These are phyloP conservation scores for Cercophora samala DNA, from an alignment of 495 filamentous ascomycete species.

Conservation along the genomic window DNA sequence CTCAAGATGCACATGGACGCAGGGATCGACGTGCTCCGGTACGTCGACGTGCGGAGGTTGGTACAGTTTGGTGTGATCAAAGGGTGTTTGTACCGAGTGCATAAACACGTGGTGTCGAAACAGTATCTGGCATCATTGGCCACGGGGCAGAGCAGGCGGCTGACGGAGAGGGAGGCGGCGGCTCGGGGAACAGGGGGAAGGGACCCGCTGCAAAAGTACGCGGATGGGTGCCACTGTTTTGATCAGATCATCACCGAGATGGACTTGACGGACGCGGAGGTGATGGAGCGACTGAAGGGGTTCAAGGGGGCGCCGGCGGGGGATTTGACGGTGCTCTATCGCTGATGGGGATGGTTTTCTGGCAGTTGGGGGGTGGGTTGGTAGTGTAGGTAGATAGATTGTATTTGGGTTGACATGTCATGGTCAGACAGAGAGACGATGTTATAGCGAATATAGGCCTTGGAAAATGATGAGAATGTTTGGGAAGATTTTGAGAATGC, in stretches of 20 bases:
- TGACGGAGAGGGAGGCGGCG: constrained; percentile 31
- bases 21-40: constrained; percentile 55
- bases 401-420: too few relatives aligned
- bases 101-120: constrained; percentile 78
- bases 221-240: constrained; percentile 80
- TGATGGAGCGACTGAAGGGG: constrained; percentile 48
- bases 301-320: constrained; percentile 39
- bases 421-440: too few relatives aligned
- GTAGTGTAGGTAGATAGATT: not conserved
- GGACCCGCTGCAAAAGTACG: constrained; percentile 57
- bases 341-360: constrained; percentile 24
- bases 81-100: constrained; percentile 88
- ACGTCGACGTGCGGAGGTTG: constrained; percentile 83
- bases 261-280: constrained; percentile 56
- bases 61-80: constrained; percentile 96
- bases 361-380: not conserved
- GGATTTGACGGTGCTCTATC: constrained; percentile 51
- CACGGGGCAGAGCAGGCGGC: constrained; percentile 35
- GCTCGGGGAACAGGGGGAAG: constrained; percentile 32
- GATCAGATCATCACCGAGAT: constrained; percentile 88
- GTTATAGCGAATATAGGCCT: too few relatives aligned
- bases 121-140: constrained; percentile 45
- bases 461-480: too few relatives aligned
- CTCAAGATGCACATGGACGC: constrained; percentile 62
- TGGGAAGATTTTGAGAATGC: too few relatives aligned